A percentile compares a stretch with the other conserved stretches of the same genome.
Evolutionary conservation across 1,284 basidiomycete genomes (phyloP).

Genomic region (Rhodotorula sp.): DNA sequence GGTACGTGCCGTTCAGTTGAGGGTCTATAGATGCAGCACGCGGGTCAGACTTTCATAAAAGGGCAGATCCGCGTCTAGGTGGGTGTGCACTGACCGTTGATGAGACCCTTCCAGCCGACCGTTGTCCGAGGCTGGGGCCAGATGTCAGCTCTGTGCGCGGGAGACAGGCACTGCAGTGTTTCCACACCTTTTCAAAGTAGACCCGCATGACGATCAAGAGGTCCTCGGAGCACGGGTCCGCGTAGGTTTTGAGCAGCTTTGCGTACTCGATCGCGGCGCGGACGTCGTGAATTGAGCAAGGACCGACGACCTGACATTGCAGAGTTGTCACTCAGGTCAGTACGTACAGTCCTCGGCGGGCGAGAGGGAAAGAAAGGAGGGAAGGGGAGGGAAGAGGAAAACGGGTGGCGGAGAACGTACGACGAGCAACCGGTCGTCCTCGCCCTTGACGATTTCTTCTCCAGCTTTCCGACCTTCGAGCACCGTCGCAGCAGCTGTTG

Average conservation of each 20-base stretch:
- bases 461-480: constrained; percentile 76
- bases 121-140: constrained; percentile 73
- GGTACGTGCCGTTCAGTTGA: constrained; percentile 74
- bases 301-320: constrained; percentile 56
- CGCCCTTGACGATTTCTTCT: constrained; percentile 75
- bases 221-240: constrained; percentile 76
- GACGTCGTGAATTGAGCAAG: constrained; percentile 88
- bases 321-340: not conserved
- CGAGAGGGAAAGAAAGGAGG: not conserved
- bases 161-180: not conserved
- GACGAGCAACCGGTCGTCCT: constrained; percentile 84
- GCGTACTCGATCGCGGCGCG: constrained; percentile 80
- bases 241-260: constrained; percentile 72
- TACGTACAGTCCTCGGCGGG: not conserved
- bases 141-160: not conserved
- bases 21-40: constrained; percentile 57
- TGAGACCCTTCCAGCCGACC: constrained; percentile 97
- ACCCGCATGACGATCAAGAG: constrained; percentile 93
- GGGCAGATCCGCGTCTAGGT: not conserved
- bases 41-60: too few species aligned
- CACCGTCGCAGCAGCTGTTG: constrained; percentile 74
- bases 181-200: constrained; percentile 77
- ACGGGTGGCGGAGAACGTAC: constrained; percentile 59
- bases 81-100: constrained; percentile 62
- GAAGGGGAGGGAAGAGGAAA: constrained; percentile 53